phyloP scores from a whole-genome alignment of 331 rosid species.

The Rhamnella rubrinervis region DNA sequence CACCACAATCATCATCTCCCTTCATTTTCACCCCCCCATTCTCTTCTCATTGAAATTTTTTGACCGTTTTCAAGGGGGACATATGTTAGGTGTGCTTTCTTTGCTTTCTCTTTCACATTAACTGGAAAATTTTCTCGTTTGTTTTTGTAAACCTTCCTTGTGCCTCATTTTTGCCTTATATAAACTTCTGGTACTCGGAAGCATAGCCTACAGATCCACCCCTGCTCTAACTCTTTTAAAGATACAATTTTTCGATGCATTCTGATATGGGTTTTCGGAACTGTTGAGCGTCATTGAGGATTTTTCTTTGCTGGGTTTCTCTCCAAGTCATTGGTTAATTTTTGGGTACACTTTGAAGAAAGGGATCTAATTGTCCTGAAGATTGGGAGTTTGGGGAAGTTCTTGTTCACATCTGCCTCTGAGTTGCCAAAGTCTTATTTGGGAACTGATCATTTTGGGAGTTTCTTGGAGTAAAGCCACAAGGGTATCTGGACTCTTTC shows the following conservation, averaged over 20 bases:
- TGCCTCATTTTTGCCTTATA: constrained; percentile 12
- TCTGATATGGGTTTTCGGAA: constrained; percentile 12
- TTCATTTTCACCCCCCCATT: constrained; percentile 5
- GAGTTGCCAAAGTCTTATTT: constrained; percentile 33
- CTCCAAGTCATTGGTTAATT: constrained; percentile 7
- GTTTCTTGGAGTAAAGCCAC: constrained; percentile 32
- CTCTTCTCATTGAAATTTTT: constrained; percentile 27
- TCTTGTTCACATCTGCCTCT: constrained; percentile 28
- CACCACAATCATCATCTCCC: constrained; percentile 20
- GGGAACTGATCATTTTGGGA: constrained; percentile 21
- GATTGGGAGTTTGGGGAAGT: constrained; percentile 20
- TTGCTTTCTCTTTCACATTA: constrained; percentile 21
- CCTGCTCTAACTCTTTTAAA: background rate
- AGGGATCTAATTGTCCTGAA: constrained; percentile 45
- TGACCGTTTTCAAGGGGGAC: constrained; percentile 30
- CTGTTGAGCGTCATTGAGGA: constrained; percentile 6
- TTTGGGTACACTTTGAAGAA: constrained; percentile 16
- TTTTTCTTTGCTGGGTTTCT: constrained; percentile 18
- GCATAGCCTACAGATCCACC: constrained; percentile 6
- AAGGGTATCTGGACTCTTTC: constrained; percentile 32
- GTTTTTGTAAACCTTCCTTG: constrained; percentile 13
- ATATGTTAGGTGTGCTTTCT: constrained; percentile 34
- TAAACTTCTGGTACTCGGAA: constrained; percentile 20
- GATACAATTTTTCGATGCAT: constrained; percentile 19
- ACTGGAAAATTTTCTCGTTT: constrained; percentile 26